Base-by-base conservation (phyloP, 805 yeast genomes). In the Lipomyces yamanashiensis region DNA sequence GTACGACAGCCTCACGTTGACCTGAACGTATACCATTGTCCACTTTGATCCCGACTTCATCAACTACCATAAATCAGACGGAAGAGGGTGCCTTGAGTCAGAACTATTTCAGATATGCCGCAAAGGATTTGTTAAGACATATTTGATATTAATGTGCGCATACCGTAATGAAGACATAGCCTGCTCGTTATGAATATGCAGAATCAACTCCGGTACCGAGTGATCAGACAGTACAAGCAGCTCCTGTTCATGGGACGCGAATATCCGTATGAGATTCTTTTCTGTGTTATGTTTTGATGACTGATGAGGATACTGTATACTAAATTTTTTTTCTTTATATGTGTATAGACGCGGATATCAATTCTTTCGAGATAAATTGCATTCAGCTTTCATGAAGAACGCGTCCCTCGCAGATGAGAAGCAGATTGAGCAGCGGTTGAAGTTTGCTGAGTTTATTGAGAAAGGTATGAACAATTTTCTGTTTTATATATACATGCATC, bases 181-280 rank as follows among this genome's bases (percentile, higher is more conserved):
- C 28, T 28, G 28, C 28, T 17, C 23, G 17, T 43, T 13, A 52
- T 37, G 45, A n/a, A 44, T 9, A 9, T 43, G 33, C 23, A 37
- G 23, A 19, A 33, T 15, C 40, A 58, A 23, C 58, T 64, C 28
- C 28, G 68, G 39, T 44, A 54, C 47, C 33, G 40, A 21, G 68
- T 64, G 28, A 44, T 62, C 23, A 36, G 60, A 15, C 65, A 62
- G 34, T 77, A 74, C 73, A 77, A 77, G 60, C 79, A 77, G 51
- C 72, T 77, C 43, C 68, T 76, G 7, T 77, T 73, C 59, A 67
- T 77, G 74, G 79, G 78, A 17, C 68, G 71, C 34, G 78, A 75
- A 43, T 77, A 77, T 58, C 80, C 80, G 71, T 73, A 67, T 41
- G 75, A 33, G 5, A 21, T 21, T 39, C n/a, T 69, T 19, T 36